Evolutionary conservation across 495 filamentous ascomycete genomes (phyloP), one percentile per base, ranked within the genome.

Genomic region (Lichenothelia convexa): DNA sequence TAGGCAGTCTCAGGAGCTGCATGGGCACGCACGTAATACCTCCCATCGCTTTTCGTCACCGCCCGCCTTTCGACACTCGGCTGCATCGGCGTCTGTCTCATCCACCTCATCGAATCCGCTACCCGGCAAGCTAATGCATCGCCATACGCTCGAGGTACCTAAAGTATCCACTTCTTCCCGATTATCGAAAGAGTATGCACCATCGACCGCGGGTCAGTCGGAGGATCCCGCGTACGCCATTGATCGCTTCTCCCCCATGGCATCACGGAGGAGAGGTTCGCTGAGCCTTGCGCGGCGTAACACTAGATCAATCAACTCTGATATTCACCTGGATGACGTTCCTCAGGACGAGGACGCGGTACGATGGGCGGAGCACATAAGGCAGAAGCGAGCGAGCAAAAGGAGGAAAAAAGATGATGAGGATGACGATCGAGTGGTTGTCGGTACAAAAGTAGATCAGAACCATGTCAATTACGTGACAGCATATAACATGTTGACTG

Each of bases 401-500:
- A 67, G 75, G 51, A 77, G 71, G 54, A 67, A 70, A 42, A 77
- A 76, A 46, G 87, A 94, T 41, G 78, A 91, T 21, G 86, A 93
- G 43, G 80, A 93, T 41, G 91, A 95, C 45, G 89, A 94, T 44
- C 68, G 83, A 38, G 85, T 93, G 35, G 56, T 71, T 29, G 85
- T 99, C n/a, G 89, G 89, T 33, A 95, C 85, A 17, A 94, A 93
- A 58, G 89, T 99, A 23, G 89, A 95, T 53, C 85, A 93, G 59
- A 80, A 81, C 47, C 89, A 99, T 54, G 82, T 80, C 33, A 99
- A 99, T 57, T 99, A 83, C 75, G 83, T 93, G 15, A 94, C 82
- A 5, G 86, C 91, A 22, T 99, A 99, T 58, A 95, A 99, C 58
- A 99, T 99, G 89, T 70, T 99, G 59, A 95, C 89, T 3, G 89